Conservation (phyloP, 805 yeast species). For the Cyberlindnera mississippiensis region DNA sequence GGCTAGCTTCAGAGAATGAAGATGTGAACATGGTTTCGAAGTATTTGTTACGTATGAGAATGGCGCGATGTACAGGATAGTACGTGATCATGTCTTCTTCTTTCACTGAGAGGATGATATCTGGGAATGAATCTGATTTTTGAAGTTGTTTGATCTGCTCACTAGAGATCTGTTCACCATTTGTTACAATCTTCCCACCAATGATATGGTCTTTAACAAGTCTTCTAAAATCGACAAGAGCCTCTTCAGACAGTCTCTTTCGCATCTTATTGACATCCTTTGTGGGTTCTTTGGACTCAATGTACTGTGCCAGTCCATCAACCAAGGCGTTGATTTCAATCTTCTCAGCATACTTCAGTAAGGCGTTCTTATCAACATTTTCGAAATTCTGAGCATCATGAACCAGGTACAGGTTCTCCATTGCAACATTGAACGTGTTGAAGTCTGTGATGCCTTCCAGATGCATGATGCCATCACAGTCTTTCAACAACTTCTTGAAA, state of each 20-base stretch:
- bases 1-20: conserved; percentile 35
- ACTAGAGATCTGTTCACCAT: conserved; percentile 5
- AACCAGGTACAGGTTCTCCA: conserved; percentile 35
- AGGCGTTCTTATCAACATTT: conserved; percentile 25
- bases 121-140: conserved; percentile 37
- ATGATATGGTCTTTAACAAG: conserved; percentile 21
- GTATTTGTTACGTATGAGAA: conserved; percentile 58
- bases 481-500: conserved; percentile 28
- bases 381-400: conserved; percentile 38
- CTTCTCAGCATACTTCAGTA: conserved; percentile 32
- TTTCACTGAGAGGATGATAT: conserved; percentile 41
- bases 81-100: conserved; percentile 29
- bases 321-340: conserved; percentile 36
- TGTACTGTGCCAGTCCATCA: conserved; percentile 31
- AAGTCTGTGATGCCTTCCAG: conserved; percentile 17
- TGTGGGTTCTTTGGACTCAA: conserved; percentile 30
- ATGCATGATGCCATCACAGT: conserved; percentile 19
- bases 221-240: conserved; percentile 19
- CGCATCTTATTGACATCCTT: conserved; percentile 30
- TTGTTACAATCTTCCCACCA: conserved; percentile 12
- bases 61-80: conserved; percentile 64
- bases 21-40: conserved; percentile 61
- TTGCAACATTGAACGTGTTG: conserved; percentile 21
- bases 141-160: conserved; percentile 14
- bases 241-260: conserved; percentile 17